Base-by-base conservation (phyloP, 2,329 filamentous ascomycete genomes). In the Cladophialophora psammophila region DNA sequence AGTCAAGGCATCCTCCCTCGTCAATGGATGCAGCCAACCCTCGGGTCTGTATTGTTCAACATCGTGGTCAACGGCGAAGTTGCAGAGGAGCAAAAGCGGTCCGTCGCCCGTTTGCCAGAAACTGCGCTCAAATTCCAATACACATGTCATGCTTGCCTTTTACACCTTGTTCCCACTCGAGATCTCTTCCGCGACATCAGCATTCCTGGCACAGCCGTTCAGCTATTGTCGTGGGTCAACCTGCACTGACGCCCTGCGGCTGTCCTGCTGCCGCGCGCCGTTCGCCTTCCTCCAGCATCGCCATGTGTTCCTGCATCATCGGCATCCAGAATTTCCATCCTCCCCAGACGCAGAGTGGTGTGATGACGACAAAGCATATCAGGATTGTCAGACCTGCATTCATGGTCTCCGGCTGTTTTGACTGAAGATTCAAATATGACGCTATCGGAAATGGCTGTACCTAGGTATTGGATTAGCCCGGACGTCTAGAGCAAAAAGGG, bases 361-460 rank as follows among this genome's bases (percentile, higher is more conserved):
- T 69, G 35, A 75, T 63, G 12, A 73, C 59, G 20, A 74, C 7
- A 42, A 76, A 70, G 63, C 74, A 70, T 32, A 76, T 40, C 36
- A 75, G 60, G 45, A 76, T 72, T 4, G 60, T 62, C 42, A 74
- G 60, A 26, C 68, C 73, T 13, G 65, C 53, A 34, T 71, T 69
- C 74, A 75, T 75, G n/a, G 26, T 50, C 4, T 35, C 20, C 45
- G 31, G 26, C 36, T 2, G 35, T 15, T 15, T 42, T 56, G 58
- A 52, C 38, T 12, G 36, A 60, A 50, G 50, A 32, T 52, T 32
- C n/a, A 9, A 50, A 12, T 50, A 50, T 13, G 45, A 9, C 26
- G 10, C 18, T 3, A 8, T 10, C 15, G 12, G 18, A 12, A 31
- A 31, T 50, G 45, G 15, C 3, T 18, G 13, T 13, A 20, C 45